Conservation (phyloP, 805 yeast species). For the Nakazawaea populi region DNA sequence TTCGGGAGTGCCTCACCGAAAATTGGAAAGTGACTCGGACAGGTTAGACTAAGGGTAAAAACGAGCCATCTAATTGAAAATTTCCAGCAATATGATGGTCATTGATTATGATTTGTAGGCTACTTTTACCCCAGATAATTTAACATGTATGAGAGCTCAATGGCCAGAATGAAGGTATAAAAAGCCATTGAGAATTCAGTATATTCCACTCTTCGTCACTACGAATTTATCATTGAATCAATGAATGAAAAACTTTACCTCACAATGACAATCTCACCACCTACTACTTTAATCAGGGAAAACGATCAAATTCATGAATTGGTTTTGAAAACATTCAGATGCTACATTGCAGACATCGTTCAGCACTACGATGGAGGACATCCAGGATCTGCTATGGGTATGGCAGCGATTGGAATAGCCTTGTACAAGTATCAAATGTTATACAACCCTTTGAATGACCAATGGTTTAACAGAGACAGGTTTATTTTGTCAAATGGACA, state of each 20-base stretch:
- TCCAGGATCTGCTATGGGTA: constrained; percentile 35
- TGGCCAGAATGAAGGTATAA: no score
- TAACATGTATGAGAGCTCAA: no score
- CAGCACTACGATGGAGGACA: constrained; percentile 27
- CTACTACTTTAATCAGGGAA: constrained; percentile 11
- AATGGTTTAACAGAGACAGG: constrained; percentile 30
- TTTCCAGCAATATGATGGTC: neutral
- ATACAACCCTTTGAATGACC: constrained; percentile 24
- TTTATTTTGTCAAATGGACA: constrained; percentile 33
- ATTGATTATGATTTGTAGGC: neutral
- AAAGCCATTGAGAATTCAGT: no score
- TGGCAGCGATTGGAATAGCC: constrained; percentile 33
- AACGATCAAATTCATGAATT: constrained; percentile 21
- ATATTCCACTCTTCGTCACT: no score
- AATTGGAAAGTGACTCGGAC: no score
- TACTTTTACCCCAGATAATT: neutral
- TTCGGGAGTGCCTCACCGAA: no score
- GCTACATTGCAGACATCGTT: constrained; percentile 17
- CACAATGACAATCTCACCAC: constrained; percentile 8
- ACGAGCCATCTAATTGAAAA: no score
- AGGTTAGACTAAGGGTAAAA: no score
- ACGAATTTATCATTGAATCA: no score
- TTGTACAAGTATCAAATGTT: constrained; percentile 30
- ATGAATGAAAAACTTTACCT: no score
- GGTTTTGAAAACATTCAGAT: constrained; percentile 17